Percentiles rank a stretch among this genome's conserved stretches.
These are phyloP conservation scores for Monilinia fructicola DNA, from an alignment of 2,329 filamentous ascomycete species.

Conservation along the genomic window DNA sequence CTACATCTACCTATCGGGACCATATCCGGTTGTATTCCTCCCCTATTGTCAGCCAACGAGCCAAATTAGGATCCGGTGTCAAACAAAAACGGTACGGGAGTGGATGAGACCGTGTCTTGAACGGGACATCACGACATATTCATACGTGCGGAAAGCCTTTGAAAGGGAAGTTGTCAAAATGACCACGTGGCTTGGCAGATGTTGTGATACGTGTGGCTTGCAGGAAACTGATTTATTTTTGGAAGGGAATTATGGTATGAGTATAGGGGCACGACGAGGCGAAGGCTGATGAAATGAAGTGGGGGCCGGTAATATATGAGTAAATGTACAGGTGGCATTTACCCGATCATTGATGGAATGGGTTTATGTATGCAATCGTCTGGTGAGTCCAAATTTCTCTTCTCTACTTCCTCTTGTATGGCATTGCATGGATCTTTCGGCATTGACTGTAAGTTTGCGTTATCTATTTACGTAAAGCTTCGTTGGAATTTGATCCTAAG, in stretches of 20 bases:
- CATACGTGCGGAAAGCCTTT: constrained; percentile 6
- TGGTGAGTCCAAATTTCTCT: too few relatives aligned
- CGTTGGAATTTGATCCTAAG: too few relatives aligned
- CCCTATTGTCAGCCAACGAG: not conserved
- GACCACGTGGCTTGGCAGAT: constrained; percentile 16
- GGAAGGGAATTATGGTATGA: not conserved
- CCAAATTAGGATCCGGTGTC: constrained; percentile 6
- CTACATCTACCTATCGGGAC: not conserved
- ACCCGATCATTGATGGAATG: too few relatives aligned
- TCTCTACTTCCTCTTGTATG: too few relatives aligned
- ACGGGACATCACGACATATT: constrained; percentile 8
- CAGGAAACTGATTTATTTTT: not conserved
- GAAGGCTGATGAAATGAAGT: too few relatives aligned
- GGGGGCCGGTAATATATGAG: too few relatives aligned
- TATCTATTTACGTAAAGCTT: too few relatives aligned
- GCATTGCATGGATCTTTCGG: too few relatives aligned
- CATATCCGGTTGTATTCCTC: not conserved
- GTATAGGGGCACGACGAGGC: too few relatives aligned
- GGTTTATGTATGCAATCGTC: too few relatives aligned
- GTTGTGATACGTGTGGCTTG: constrained; percentile 2
- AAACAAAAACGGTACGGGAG: constrained; percentile 4
- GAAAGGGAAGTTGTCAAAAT: constrained; percentile 10
- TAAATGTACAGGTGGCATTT: too few relatives aligned
- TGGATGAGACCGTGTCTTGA: not conserved
- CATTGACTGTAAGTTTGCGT: too few relatives aligned